Base-by-base conservation (phyloP, 306 rosid species). In the Cotoneaster glaucophyllus region DNA sequence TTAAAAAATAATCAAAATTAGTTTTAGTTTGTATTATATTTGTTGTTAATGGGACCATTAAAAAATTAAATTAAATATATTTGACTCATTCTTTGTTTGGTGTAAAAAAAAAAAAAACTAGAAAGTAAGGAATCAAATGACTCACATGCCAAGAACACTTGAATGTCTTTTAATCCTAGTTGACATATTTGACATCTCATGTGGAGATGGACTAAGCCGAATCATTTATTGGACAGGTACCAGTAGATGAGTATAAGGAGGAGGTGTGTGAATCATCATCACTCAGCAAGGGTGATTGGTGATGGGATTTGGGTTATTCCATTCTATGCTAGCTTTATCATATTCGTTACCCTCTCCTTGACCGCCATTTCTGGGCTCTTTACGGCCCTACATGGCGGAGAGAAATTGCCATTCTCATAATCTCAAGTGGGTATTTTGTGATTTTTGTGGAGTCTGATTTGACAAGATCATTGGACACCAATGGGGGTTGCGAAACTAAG, bases 281-380 rank as follows among this genome's bases (percentile, higher is more conserved):
- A 90, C 82, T 82, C 93, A 28, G 90, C 90, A 79, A 90, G 96
- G 85, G 78, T 86, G 32, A 89, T 86, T 72, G 92, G 97, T 81
- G 97, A 95, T 73, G 86, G 90, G 82, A 86, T 84, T 29, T 95
- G 99, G 97, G 78, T 82, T 76, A 80, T 92, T 15, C 99, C 97
- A 54, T 95, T 95, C 82, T 83, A 92, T 69, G 90, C 97, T 2
- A 92, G 96, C 81, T 78, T 92, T 83, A 78, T 89, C 67, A 83
- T 92, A 57, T 92, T 91, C 67, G 64, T 87, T 62, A 88, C 88
- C 54, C 79, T 92, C 71, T 25, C 82, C 79, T 83, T 92, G 57
- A 87, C 92, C 2, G 91, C 89, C 76, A 80, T 85, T 79, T 45
- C 85, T 25, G 92, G 96, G 72, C 78, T 77, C 54, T 85, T 81